Evolutionary conservation across 306 rosid genomes (phyloP), one percentile per base, ranked within the genome.

Genomic region (Gleditsia sinensis): DNA sequence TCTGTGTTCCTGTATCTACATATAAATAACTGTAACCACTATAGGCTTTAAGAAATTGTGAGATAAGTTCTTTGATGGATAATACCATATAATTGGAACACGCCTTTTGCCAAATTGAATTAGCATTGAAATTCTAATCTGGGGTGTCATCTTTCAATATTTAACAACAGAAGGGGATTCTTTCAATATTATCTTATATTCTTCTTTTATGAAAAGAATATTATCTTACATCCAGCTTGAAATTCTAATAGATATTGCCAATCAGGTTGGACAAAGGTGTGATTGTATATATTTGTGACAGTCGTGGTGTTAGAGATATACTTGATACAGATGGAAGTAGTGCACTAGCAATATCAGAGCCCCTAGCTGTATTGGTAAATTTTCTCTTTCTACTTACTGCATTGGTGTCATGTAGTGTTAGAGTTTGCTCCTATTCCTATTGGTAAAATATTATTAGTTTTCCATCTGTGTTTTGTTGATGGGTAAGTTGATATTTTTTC

Each of bases 221-320:
- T 37, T 48, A 20, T 25, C 48, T 80, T 49, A 43, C 70, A 17
- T 72, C 51, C 70, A 61, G 69, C 46, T 43, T 69, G 66, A 77
- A 60, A 36, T 72, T 74, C 74, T 78, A 51, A 82, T 46, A 39
- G 42, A 80, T 82, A 54, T 69, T 85, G n/a, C 69, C 45, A 49
- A 88, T 36, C 91, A 94, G 97, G 97, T 81, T 94, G 97, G 92
- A 94, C 84, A 92, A 91, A 90, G 99, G 97, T 62, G 97, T 94
- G 69, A 92, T 94, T 53, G 97, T 90, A 54, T 94, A 92, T 81
- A 87, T 94, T 78, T 90, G 96, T 50, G 99, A 94, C 71, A 83
- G 92, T 74, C 90, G 86, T 14, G 99, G 97, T 30, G 90, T 94
- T 58, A 90, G 96, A 82, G 99, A 94, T 78, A 84, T 94, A 84